Conservation (phyloP, 2,329 filamentous ascomycete species). For the Ophiocordyceps camponoti-floridani region DNA sequence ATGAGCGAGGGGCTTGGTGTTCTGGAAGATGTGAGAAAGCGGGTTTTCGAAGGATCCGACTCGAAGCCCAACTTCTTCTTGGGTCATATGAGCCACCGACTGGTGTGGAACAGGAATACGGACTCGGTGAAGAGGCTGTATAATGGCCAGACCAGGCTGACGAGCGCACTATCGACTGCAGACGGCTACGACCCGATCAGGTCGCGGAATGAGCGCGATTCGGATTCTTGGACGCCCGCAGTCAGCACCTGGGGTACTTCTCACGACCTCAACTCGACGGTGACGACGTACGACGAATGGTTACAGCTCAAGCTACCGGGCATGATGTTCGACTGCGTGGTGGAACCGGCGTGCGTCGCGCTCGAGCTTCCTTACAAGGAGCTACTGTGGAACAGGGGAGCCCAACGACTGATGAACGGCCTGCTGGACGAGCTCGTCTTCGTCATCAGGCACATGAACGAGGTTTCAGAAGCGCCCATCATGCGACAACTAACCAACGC, state of each 20-base stretch:
- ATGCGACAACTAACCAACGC: slow-evolving; percentile 37
- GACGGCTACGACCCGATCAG: not conserved
- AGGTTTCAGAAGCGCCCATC: slow-evolving; percentile 44
- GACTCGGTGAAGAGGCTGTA: slow-evolving; percentile 20
- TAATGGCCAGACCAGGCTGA: slow-evolving; percentile 13
- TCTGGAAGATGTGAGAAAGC: slow-evolving; percentile 56
- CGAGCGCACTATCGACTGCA: slow-evolving; percentile 6
- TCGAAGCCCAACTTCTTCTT: slow-evolving; percentile 60
- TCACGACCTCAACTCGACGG: slow-evolving; percentile 7
- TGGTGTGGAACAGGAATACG: slow-evolving; percentile 22
- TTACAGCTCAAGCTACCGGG: slow-evolving; percentile 62
- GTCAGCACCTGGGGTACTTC: slow-evolving; percentile 6
- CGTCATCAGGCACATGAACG: slow-evolving; percentile 58
- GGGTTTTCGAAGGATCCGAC: slow-evolving; percentile 48
- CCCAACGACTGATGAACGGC: slow-evolving; percentile 48
- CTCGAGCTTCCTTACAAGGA: slow-evolving; percentile 60
- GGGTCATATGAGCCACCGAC: slow-evolving; percentile 36
- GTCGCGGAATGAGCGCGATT: not conserved
- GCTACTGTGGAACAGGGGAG: slow-evolving; percentile 47
- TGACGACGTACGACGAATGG: slow-evolving; percentile 23
- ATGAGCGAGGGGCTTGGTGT: slow-evolving; percentile 71
- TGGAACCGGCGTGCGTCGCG: slow-evolving; percentile 68
- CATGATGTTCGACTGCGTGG: slow-evolving; percentile 55
- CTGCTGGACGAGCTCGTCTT: slow-evolving; percentile 57
- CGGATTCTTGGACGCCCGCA: slow-evolving; percentile 3